Base-by-base conservation (phyloP, 352 stramenopile genomes). In the Phytophthora megakarya region DNA sequence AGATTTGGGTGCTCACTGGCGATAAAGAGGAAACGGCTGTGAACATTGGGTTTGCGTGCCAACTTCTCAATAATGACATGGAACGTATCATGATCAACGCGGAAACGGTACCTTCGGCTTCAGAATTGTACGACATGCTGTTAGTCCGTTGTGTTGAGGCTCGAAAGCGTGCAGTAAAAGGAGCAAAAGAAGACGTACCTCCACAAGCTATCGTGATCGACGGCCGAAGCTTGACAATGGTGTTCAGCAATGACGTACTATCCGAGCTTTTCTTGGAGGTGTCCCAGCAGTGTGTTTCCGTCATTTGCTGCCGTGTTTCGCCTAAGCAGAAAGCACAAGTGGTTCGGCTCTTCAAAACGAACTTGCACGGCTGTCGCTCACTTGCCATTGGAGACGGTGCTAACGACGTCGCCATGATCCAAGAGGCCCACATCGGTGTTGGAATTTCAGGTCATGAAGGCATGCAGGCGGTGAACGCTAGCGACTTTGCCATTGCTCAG, bases 351-450 rank as follows among this genome's bases (percentile, higher is more conserved):
- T 89, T 95, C 64, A 95, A 97, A 60, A 88, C 82, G 0, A 91
- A 88, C 42, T 72, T 96, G 83, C 65, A 88, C 23, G 73, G 93
- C 64, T 86, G 90, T 70, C 72, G 95, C 10, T 97, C 95, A 10
- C 87, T 99, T 16, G 88, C 96, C 6, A 99, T 99, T 65, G 98
- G 97, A 18, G 98, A 99, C 76, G 97, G 97, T 15, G 98, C 97
- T 22, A 99, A 99, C 70, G 98, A 99, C 61, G 97, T 99, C 38
- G 96, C 95, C 28, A 99, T 99, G 97, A 99, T 99, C 69, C 96
- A 99, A 68, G 96, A 98, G 73, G 97, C 97, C 12, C 96, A 99
- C 63, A 96, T 99, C 49, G 98, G 98, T 45, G 90, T 99, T 35
- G 98, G 97, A 15, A 99, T 99, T 72, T 99, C 91, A 21, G 97